Conservation (phyloP, 2,329 filamentous ascomycete genomes). For the Paecilomyces niveus region DNA sequence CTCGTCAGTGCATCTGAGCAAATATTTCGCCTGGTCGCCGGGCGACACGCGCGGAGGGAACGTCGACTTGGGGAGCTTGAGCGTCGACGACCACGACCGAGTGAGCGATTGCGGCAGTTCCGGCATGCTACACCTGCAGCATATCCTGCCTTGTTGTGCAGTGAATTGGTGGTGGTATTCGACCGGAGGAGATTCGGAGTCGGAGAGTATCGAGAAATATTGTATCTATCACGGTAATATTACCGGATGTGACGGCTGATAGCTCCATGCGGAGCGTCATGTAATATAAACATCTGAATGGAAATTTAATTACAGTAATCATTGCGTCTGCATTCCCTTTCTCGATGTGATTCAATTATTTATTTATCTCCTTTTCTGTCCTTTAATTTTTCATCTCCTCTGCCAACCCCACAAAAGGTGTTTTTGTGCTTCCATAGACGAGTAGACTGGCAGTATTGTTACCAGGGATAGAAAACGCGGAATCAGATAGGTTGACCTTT, state of each 20-base stretch:
- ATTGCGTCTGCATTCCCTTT: no score
- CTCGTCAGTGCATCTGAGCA: slow-evolving; percentile 74
- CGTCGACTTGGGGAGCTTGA: slow-evolving; percentile 66
- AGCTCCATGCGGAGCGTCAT: no score
- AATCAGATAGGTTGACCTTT: no score
- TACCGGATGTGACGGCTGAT: neutral
- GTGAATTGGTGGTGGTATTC: neutral
- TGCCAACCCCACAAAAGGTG: no score
- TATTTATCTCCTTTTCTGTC: neutral
- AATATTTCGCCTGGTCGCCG: slow-evolving; percentile 48
- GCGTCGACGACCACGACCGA: slow-evolving; percentile 62
- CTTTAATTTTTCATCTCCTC: no score
- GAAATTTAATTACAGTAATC: no score
- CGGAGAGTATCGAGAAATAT: neutral
- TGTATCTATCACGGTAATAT: neutral
- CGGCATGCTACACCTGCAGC: slow-evolving; percentile 29
- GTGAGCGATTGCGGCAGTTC: slow-evolving; percentile 28
- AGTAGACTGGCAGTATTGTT: no score
- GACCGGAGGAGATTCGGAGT: neutral
- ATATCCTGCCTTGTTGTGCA: slow-evolving; percentile 12
- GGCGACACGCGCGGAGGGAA: slow-evolving; percentile 51
- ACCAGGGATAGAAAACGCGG: no score
- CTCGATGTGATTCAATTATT: neutral
- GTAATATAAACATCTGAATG: neutral
- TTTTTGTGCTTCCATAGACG: no score